A percentile compares a stretch with the other conserved stretches of the same genome.
Conservation (phyloP, 2,329 filamentous ascomycete genomes). For the Penicillium thymicola region DNA sequence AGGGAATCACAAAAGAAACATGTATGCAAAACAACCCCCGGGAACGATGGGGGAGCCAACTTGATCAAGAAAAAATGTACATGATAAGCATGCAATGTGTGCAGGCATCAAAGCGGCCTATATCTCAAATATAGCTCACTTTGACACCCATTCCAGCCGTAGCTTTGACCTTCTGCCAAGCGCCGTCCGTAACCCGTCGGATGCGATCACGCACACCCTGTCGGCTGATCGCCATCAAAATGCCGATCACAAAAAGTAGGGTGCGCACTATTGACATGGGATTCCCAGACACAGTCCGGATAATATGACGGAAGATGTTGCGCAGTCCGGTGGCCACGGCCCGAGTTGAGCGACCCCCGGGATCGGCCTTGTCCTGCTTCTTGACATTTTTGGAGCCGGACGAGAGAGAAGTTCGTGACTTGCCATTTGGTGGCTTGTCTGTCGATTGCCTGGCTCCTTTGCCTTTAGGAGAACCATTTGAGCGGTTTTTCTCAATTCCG, state of each 20-base stretch:
- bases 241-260: constrained; percentile 73
- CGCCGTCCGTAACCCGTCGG: constrained; percentile 62
- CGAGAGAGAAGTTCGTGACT: constrained; percentile 32
- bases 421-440: constrained; percentile 28
- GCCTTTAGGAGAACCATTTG: constrained; percentile 33
- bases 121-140: constrained; percentile 80
- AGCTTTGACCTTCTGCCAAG: constrained; percentile 76
- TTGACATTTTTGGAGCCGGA: constrained; percentile 37
- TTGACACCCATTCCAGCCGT: constrained; percentile 97
- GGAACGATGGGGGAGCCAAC: constrained; percentile 1
- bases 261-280: constrained; percentile 58
- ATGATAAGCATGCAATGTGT: constrained; percentile 11
- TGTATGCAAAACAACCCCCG: constrained; percentile 15
- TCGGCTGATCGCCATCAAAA: constrained; percentile 73
- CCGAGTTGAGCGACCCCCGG: constrained; percentile 39
- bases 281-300: constrained; percentile 52
- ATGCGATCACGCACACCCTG: constrained; percentile 72
- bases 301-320: constrained; percentile 49
- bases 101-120: not conserved
- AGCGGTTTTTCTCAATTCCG: constrained; percentile 59
- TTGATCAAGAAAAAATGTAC: constrained; percentile 13
- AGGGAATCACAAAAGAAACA: constrained; percentile 16
- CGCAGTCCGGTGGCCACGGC: constrained; percentile 48
- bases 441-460: constrained; percentile 22
- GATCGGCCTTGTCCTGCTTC: constrained; percentile 37